Conservation (phyloP, 1,139 yeast genomes). For the Magnusiomyces suaveolens region DNA sequence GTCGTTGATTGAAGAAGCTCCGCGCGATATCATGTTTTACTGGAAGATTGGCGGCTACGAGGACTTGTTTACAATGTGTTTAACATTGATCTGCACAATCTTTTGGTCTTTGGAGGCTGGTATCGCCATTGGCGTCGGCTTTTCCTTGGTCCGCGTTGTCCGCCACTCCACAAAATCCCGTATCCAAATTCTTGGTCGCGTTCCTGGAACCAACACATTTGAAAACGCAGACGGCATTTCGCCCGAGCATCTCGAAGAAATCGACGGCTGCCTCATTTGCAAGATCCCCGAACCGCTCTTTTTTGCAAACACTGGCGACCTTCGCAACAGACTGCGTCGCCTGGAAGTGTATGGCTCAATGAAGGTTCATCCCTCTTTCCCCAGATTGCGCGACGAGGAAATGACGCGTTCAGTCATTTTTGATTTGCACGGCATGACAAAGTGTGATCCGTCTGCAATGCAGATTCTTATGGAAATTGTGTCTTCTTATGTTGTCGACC, state of each 20-base stretch:
- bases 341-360: conserved; percentile 81
- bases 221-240: conserved; percentile 57
- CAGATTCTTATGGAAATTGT: conserved; percentile 61
- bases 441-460: conserved; percentile 78
- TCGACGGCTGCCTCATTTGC: conserved; percentile 78
- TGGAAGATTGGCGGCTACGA: conserved; percentile 63
- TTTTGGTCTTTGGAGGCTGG: conserved; percentile 86
- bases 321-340: conserved; percentile 62
- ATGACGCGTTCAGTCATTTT: conserved; percentile 63
- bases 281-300: conserved; percentile 89
- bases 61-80: conserved; percentile 63
- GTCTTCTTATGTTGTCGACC: conserved; percentile 37
- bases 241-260: conserved; percentile 43
- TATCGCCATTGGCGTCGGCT: conserved; percentile 72
- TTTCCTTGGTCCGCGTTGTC: conserved; percentile 70
- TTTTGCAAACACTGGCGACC: conserved; percentile 81
- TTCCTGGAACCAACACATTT: conserved; percentile 68
- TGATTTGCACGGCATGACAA: conserved; percentile 81
- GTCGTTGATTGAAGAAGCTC: conserved; percentile 76
- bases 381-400: conserved; percentile 43
- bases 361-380: conserved; percentile 73
- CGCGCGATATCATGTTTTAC: conserved; percentile 68
- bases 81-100: conserved; percentile 64
- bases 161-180: conserved; percentile 81
- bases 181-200: conserved; percentile 78